Percentiles rank a stretch among this genome's conserved stretches.
These are phyloP conservation scores for Hymenoscyphus scutula DNA, from an alignment of 2,329 filamentous ascomycete genomes.

Conservation along the genomic window DNA sequence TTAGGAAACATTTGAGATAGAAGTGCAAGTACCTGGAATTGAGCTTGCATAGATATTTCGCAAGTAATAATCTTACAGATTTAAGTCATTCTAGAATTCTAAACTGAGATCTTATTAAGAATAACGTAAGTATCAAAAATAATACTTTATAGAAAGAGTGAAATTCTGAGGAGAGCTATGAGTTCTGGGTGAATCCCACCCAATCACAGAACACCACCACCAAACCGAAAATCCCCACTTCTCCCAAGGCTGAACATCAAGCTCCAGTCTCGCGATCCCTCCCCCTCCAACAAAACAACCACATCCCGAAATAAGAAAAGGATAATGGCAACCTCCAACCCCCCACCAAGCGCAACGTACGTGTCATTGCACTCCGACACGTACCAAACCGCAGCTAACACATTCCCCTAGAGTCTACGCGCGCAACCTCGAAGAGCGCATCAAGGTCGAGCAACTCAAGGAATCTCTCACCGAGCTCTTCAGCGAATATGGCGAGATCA, in stretches of 20 bases:
- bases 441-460: slow-evolving; percentile 76
- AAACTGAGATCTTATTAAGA: no score
- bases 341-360: slow-evolving; percentile 60
- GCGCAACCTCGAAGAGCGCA: slow-evolving; percentile 87
- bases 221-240: not conserved
- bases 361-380: slow-evolving; percentile 73
- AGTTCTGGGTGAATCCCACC: not conserved
- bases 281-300: not conserved
- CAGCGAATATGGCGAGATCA: slow-evolving; percentile 79
- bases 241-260: not conserved
- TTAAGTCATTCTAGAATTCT: no score
- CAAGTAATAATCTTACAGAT: no score
- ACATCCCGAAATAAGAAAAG: not conserved
- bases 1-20: no score
- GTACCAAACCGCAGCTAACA: slow-evolving; percentile 37
- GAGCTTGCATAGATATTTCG: no score
- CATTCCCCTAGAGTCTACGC: slow-evolving; percentile 56
- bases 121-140: no score
- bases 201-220: not conserved
- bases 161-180: not conserved
- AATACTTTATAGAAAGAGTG: no score
- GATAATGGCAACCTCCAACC: slow-evolving; percentile 4
- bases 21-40: no score
- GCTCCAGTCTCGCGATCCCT: not conserved
- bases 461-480: slow-evolving; percentile 75